Base-by-base conservation (phyloP, 495 filamentous ascomycete species). In the Sporormia fimetaria region DNA sequence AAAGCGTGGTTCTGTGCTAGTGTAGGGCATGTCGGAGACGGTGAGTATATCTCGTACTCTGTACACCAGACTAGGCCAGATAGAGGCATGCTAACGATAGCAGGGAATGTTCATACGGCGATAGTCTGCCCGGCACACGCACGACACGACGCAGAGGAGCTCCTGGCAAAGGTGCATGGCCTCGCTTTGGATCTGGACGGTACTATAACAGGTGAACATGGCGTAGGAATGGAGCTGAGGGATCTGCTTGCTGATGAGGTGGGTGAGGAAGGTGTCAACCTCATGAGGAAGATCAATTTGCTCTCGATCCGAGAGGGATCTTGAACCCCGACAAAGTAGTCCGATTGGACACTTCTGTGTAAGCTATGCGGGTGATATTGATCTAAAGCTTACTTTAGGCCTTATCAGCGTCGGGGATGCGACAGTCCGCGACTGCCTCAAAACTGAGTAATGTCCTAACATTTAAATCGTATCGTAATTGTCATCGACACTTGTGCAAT, bases 131-230 rank as follows among this genome's bases (percentile, higher is more conserved):
- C 48, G 5, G 11, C 9, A 16, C 23, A 20, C 3, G 42, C 30
- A 1, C 45, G 37, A 38, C 17, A 3, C 0, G 30, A 17, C 4
- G 42, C 37, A 70, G 69, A 78, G 8, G 81, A 84, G 31, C 44
- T 87, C 17, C 52, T 87, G 12, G 83, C 79, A 45, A 78, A 75
- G 40, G 69, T 81, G 3, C 61, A 64, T 18, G 81, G 82, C 66
- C 64, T 79, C 29, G 82, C 82, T 5, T 68, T 87, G 9, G 75
- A 80, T 61, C 74, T 85, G 66, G 81, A 87, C 51, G 82, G 82
- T 2, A 87, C 82, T 3, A 78, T 83, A 11, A 85, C 82, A 11
- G 82, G 82, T 7, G 82, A 87, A 60, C 82, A 87, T 54, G 82
- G 82, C 23, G 75, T 87, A 15, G 82, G 82, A 8, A 59, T 87